These are phyloP conservation scores for Kalaharituber pfeilii DNA, from an alignment of 2,329 filamentous ascomycete genomes.

Conservation along the genomic window DNA sequence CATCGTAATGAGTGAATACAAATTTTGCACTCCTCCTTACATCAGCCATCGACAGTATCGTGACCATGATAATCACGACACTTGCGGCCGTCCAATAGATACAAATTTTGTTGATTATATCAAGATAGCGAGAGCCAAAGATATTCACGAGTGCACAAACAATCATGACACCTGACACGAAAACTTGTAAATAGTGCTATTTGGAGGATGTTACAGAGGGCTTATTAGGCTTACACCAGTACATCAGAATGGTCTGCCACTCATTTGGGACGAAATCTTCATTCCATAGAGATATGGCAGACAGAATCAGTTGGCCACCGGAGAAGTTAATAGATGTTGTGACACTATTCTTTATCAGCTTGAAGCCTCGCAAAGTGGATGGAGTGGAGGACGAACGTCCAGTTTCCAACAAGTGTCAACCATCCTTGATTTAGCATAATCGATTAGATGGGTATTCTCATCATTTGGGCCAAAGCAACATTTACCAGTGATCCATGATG, in stretches of 20 bases:
- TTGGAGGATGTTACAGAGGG: neutral
- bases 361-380: neutral
- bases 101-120: slow-evolving; percentile 54
- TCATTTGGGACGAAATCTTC: slow-evolving; percentile 48
- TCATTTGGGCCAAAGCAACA: neutral
- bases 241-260: slow-evolving; percentile 54
- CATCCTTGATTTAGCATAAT: slow-evolving; percentile 33
- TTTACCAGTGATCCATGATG: slow-evolving; percentile 42
- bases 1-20: slow-evolving; percentile 52
- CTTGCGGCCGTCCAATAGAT: slow-evolving; percentile 53
- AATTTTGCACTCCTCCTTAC: slow-evolving; percentile 41
- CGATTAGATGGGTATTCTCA: no score
- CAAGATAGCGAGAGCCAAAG: slow-evolving; percentile 44
- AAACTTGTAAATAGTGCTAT: neutral
- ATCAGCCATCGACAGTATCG: slow-evolving; percentile 44
- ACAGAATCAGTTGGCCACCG: slow-evolving; percentile 50
- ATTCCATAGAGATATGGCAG: slow-evolving; percentile 51
- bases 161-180: slow-evolving; percentile 40
- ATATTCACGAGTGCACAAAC: slow-evolving; percentile 48
- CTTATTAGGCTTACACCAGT: slow-evolving; percentile 34
- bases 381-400: slow-evolving; percentile 33
- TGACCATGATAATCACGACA: slow-evolving; percentile 36
- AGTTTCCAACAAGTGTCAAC: slow-evolving; percentile 56
- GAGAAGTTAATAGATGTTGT: slow-evolving; percentile 50
- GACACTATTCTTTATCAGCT: slow-evolving; percentile 22